Percentiles rank a stretch among this genome's conserved stretches.
Conservation (phyloP, 495 filamentous ascomycete species). For the Penicillium coffeae region DNA sequence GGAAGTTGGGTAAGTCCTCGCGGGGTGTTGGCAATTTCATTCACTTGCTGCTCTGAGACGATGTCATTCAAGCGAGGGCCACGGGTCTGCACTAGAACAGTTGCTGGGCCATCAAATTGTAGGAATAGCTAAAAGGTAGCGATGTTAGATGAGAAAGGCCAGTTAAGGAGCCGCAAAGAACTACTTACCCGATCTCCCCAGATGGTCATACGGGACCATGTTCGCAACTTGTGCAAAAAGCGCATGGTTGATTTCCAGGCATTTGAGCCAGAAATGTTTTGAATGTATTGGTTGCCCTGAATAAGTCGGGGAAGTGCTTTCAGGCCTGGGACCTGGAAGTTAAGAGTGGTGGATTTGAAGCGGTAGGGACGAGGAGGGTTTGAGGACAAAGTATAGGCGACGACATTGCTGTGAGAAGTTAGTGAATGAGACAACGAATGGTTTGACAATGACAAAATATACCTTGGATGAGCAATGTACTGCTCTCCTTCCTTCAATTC, state of each 20-base stretch:
- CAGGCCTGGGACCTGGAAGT: slow-evolving; percentile 71
- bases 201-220: slow-evolving; percentile 72
- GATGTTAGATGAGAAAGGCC: slow-evolving; percentile 3
- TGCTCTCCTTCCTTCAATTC: slow-evolving; percentile 74
- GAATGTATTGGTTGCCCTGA: slow-evolving; percentile 65
- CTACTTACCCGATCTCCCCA: slow-evolving; percentile 77
- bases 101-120: slow-evolving; percentile 80
- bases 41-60: slow-evolving; percentile 68
- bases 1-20: slow-evolving; percentile 53
- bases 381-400: slow-evolving; percentile 78
- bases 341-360: slow-evolving; percentile 69
- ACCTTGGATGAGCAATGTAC: slow-evolving; percentile 80
- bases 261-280: slow-evolving; percentile 59
- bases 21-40: slow-evolving; percentile 74
- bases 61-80: slow-evolving; percentile 72
- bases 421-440: background rate
- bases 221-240: slow-evolving; percentile 61
- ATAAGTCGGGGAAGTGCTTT: slow-evolving; percentile 51
- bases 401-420: slow-evolving; percentile 60
- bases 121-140: slow-evolving; percentile 63
- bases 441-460: slow-evolving; percentile 12
- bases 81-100: slow-evolving; percentile 79
- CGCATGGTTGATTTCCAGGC: slow-evolving; percentile 64
- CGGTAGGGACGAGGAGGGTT: slow-evolving; percentile 76
- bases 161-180: background rate